Evolutionary conservation across 805 yeast species (phyloP), one percentile per base, ranked within the genome.

Genomic region (Candida maesae): DNA sequence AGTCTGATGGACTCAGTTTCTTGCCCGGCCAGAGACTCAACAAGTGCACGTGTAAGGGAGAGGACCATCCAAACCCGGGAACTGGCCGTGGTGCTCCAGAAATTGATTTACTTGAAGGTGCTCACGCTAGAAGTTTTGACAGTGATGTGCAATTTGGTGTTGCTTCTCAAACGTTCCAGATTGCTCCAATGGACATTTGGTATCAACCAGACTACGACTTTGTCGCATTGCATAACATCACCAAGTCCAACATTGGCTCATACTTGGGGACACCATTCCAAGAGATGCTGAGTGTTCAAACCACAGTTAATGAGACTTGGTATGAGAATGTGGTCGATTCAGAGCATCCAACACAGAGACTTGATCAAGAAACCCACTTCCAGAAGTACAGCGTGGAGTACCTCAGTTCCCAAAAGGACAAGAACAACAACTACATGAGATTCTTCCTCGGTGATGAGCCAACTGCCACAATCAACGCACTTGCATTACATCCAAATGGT

Each of bases 131-230:
- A 13, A 55, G 41, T 23, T 34, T 53, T 12, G 40, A 45, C 18
- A 52, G 65, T 12, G 55, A 42, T 21, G 33, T 50, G 7, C 41
- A 48, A 20, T 47, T 59, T 37, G 78, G 78, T 27, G 63, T 70
- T 23, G 77, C 68, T 3, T 70, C 77, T 1, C 79, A 73, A 47
- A 70, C 78, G 1, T 60, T 68, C 44, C 78, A 73, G 56, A 57
- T 73, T 45, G 79, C 79, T 8, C 79, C 78, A 1, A 63, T 61
- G 53, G 78, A 73, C 53, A 64, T 72, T 30, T 73, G 79, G 79
- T 73, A 72, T 49, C 57, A 55, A 49, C 76, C 79, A 3, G 77
- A 73, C 51, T 73, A 73, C 52, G 64, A 67, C 43, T 73, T 64
- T 44, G 56, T 73, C 32, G 70, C 65, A 33, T 55, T 73, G 31